These are phyloP conservation scores for Quercus tomentella DNA, from an alignment of 331 rosid genomes.

Conservation along the genomic window DNA sequence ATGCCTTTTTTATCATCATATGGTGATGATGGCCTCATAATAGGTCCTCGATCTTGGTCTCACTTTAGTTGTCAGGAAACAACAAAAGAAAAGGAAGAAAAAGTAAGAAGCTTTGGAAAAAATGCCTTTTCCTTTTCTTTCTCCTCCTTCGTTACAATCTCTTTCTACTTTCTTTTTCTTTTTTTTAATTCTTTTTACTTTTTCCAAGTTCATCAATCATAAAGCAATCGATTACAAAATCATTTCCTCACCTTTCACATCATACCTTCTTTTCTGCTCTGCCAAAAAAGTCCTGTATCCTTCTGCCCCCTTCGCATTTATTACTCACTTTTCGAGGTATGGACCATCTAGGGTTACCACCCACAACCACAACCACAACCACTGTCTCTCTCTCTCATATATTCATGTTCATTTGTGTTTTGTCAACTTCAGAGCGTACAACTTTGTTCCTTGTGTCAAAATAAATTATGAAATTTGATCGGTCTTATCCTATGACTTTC, in stretches of 20 bases:
- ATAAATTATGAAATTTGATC: not conserved
- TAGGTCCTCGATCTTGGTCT: constrained; percentile 17
- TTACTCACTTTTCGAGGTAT: constrained; percentile 43
- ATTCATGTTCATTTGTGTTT: not conserved
- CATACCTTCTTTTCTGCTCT: constrained; percentile 47
- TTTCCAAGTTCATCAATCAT: constrained; percentile 62
- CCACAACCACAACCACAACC: constrained; percentile 1
- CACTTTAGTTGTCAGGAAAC: constrained; percentile 34
- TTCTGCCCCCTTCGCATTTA: constrained; percentile 50
- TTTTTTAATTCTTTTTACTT: not conserved
- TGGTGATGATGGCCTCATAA: constrained; percentile 44
- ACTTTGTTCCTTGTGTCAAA: constrained; percentile 42
- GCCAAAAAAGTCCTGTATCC: constrained; percentile 50
- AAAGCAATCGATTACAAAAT: constrained; percentile 98
- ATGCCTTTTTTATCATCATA: constrained; percentile 15
- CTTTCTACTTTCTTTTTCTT: constrained; percentile 2
- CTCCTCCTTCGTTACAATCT: not conserved
- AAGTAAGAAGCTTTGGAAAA: not conserved
- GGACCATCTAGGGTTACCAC: constrained; percentile 26
- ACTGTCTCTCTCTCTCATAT: not conserved
- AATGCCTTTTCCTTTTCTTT: not conserved
- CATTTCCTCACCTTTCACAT: constrained; percentile 74
- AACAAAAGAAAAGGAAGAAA: constrained; percentile 26
- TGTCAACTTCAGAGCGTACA: constrained; percentile 53
- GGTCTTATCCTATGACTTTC: not conserved